These are phyloP conservation scores for Aspergillus aculeatus DNA, from an alignment of 2,329 filamentous ascomycete genomes.

Conservation along the genomic window DNA sequence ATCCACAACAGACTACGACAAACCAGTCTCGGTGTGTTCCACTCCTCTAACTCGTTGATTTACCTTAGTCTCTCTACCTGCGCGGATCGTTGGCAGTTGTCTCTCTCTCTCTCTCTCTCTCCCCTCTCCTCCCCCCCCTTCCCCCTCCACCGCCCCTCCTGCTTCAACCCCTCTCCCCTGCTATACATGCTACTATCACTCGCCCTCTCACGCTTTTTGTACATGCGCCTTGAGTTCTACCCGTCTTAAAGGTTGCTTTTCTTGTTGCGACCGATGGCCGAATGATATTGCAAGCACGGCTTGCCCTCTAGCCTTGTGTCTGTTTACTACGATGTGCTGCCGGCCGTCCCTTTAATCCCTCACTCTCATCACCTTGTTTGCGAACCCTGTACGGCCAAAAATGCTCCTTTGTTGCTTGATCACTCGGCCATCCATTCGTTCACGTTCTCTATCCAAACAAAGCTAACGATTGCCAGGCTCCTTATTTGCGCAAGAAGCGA, in stretches of 20 bases:
- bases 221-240: conserved; percentile 3
- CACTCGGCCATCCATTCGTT: conserved; percentile 9
- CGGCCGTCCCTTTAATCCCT: conserved; percentile 1
- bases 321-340: not conserved
- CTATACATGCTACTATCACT: conserved; percentile 5
- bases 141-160: not conserved
- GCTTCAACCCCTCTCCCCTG: not conserved
- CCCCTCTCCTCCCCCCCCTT: not conserved
- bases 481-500: not conserved
- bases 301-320: no score
- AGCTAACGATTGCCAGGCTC: conserved; percentile 14
- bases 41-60: conserved; percentile 6
- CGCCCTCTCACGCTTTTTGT: not conserved
- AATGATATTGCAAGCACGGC: no score
- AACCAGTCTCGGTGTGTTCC: conserved; percentile 11
- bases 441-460: conserved; percentile 1
- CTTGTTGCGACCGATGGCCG: not conserved
- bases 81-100: conserved; percentile 8
- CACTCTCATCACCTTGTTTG: conserved; percentile 4
- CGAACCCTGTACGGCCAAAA: not conserved
- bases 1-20: not conserved
- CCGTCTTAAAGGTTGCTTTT: conserved; percentile 4
- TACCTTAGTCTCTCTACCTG: conserved; percentile 1
- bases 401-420: conserved; percentile 5
- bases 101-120: no score